Conservation (phyloP, 2,329 filamentous ascomycete species). For the Allantophomopsis cytisporea region DNA sequence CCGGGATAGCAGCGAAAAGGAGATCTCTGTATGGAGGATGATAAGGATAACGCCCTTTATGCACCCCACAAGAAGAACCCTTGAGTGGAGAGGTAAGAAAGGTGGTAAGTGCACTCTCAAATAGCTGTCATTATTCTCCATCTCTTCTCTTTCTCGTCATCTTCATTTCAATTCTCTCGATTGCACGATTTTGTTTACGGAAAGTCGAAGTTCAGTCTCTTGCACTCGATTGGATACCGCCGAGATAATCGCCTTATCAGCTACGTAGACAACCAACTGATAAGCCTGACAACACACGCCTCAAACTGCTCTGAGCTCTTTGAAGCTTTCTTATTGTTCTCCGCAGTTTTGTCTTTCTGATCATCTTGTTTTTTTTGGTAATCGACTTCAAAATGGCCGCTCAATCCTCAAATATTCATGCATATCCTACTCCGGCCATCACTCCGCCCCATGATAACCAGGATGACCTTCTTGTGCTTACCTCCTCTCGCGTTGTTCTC, state of each 20-base stretch:
- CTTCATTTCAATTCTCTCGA: neutral
- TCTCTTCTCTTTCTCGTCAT: neutral
- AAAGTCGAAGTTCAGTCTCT: neutral
- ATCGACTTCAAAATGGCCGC: too few relatives aligned
- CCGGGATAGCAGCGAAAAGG: too few relatives aligned
- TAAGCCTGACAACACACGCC: neutral
- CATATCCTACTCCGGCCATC: constrained; percentile 15
- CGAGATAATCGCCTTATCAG: neutral
- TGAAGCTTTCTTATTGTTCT: neutral
- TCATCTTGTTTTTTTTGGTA: neutral
- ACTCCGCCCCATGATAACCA: constrained; percentile 14
- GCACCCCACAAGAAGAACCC: neutral
- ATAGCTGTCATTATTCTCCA: neutral
- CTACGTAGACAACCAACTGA: neutral
- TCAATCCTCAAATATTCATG: neutral
- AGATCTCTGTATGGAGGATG: neutral
- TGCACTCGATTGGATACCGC: neutral
- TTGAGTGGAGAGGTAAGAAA: neutral
- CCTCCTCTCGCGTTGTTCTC: constrained; percentile 73
- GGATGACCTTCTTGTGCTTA: constrained; percentile 56
- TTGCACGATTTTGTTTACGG: neutral
- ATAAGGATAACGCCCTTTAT: neutral
- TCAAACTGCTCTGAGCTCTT: neutral
- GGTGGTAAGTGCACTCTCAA: neutral
- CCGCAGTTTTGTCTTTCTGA: neutral